A percentile compares a stretch with the other conserved stretches of the same genome.
These are phyloP conservation scores for Globisporangium yorkense DNA, from an alignment of 352 stramenopile genomes.

Conservation along the genomic window DNA sequence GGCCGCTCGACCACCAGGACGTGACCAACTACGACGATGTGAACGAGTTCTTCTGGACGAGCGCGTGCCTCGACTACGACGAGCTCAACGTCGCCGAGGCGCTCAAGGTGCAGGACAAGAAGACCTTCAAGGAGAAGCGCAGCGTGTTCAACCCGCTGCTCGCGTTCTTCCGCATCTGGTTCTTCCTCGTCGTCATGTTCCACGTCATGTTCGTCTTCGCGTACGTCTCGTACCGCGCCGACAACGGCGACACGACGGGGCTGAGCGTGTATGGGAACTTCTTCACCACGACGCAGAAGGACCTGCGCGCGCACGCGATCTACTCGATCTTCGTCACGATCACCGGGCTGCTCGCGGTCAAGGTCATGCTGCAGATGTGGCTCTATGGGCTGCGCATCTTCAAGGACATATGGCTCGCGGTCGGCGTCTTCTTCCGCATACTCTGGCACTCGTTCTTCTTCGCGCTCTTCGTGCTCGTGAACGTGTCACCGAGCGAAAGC, in stretches of 20 bases:
- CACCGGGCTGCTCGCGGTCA: conserved; percentile 45
- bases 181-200: conserved; percentile 74
- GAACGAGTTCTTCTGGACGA: conserved; percentile 87
- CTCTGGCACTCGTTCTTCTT: conserved; percentile 77
- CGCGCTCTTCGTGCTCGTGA: conserved; percentile 49
- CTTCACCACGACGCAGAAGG: conserved; percentile 40
- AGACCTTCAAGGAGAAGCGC: conserved; percentile 86
- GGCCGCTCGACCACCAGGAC: conserved; percentile 69
- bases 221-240: conserved; percentile 67
- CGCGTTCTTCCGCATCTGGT: conserved; percentile 80
- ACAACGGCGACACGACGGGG: conserved; percentile 35
- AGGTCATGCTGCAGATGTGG: conserved; percentile 74
- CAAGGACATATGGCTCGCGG: conserved; percentile 48
- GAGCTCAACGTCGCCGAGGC: conserved; percentile 62
- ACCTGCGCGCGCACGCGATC: conserved; percentile 62
- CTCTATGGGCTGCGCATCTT: conserved; percentile 61
- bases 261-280: conserved; percentile 61
- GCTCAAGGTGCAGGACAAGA: conserved; percentile 54
- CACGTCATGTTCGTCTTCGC: conserved; percentile 58
- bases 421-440: conserved; percentile 61
- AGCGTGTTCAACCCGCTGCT: conserved; percentile 83
- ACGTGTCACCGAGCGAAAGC: conserved; percentile 51
- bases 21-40: conserved; percentile 87
- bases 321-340: conserved; percentile 69
- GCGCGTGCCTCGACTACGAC: conserved; percentile 58